phyloP scores from a whole-genome alignment of 2,329 filamentous ascomycete genomes.

The Verticillium longisporum region DNA sequence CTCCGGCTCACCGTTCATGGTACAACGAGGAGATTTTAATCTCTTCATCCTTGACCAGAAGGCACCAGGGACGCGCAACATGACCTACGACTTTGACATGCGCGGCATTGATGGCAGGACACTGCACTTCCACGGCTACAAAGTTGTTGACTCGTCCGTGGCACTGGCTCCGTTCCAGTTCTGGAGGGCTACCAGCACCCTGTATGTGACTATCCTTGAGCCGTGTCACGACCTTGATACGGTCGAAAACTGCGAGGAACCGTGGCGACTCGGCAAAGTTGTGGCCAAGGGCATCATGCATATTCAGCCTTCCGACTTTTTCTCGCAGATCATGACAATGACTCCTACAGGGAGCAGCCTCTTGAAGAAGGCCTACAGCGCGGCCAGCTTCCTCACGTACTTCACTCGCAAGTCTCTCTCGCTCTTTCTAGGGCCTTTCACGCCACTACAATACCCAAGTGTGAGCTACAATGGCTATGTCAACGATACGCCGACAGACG shows the following conservation, averaged over 20 bases:
- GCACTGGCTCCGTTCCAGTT: conserved; percentile 49
- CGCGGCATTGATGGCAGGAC: conserved; percentile 41
- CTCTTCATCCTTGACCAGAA: conserved; percentile 47
- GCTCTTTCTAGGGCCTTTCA: conserved; percentile 48
- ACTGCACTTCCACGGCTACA: conserved; percentile 56
- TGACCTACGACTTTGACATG: conserved; percentile 58
- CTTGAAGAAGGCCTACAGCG: conserved; percentile 34
- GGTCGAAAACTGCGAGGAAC: conserved; percentile 25
- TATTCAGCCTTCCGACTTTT: conserved; percentile 46
- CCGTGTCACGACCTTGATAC: conserved; percentile 15
- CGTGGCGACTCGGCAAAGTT: conserved; percentile 32
- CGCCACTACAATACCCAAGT: conserved; percentile 47
- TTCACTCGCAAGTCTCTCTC: conserved; percentile 47
- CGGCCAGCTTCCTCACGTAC: conserved; percentile 45
- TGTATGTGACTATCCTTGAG: conserved; percentile 54
- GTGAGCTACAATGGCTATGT: conserved; percentile 40
- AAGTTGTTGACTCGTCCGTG: conserved; percentile 53
- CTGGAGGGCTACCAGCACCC: conserved; percentile 55
- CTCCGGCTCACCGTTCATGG: conserved; percentile 52
- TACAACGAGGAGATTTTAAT: conserved; percentile 49
- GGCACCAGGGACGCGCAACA: conserved; percentile 49
- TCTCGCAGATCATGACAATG: conserved; percentile 48
- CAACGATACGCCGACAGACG: conserved; percentile 40
- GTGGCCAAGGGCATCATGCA: conserved; percentile 55
- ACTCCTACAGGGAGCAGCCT: conserved; percentile 40